Evolutionary conservation across 768 basidiomycete genomes (phyloP).

Genomic region (Collybiopsis confluens): DNA sequence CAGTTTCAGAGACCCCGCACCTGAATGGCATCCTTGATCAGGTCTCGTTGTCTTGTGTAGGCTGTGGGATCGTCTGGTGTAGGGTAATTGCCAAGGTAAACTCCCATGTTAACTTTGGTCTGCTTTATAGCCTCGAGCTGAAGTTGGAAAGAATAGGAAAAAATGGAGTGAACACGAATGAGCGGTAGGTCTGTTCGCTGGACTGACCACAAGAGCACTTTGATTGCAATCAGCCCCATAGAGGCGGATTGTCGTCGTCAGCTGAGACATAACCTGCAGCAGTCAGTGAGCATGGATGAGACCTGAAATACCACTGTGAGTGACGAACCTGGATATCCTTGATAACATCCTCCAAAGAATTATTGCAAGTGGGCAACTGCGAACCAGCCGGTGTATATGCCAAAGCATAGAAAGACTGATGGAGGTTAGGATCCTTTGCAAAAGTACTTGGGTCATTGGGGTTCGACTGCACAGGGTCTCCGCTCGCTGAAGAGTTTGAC

Average conservation of each 20-base stretch:
- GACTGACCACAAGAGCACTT: conserved; percentile 63
- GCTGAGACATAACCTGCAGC: conserved; percentile 72
- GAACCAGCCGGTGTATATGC: conserved; percentile 82
- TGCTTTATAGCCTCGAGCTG: conserved; percentile 84
- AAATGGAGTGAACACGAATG: too few species aligned
- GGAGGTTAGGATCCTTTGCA: conserved; percentile 59
- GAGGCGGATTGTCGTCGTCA: conserved; percentile 78
- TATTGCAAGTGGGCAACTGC: conserved; percentile 69
- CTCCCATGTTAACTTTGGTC: conserved; percentile 83
- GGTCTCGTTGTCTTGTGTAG: conserved; percentile 68
- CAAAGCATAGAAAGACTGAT: conserved; percentile 78
- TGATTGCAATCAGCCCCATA: conserved; percentile 90
- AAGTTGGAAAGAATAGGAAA: background rate
- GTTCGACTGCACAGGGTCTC: conserved; percentile 22
- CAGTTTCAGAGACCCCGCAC: background rate
- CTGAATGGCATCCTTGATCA: conserved; percentile 63
- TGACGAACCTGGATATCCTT: conserved; percentile 62
- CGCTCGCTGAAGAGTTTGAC: conserved; percentile 7
- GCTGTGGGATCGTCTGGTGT: conserved; percentile 59
- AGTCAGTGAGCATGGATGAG: background rate
- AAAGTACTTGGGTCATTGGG: conserved; percentile 77
- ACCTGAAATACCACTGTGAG: background rate
- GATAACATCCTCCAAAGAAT: conserved; percentile 49
- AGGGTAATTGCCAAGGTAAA: conserved; percentile 73
- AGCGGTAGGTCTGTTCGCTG: background rate